Evolutionary conservation across 2,329 filamentous ascomycete species (phyloP).

Genomic region (Cladosporium halotolerans): DNA sequence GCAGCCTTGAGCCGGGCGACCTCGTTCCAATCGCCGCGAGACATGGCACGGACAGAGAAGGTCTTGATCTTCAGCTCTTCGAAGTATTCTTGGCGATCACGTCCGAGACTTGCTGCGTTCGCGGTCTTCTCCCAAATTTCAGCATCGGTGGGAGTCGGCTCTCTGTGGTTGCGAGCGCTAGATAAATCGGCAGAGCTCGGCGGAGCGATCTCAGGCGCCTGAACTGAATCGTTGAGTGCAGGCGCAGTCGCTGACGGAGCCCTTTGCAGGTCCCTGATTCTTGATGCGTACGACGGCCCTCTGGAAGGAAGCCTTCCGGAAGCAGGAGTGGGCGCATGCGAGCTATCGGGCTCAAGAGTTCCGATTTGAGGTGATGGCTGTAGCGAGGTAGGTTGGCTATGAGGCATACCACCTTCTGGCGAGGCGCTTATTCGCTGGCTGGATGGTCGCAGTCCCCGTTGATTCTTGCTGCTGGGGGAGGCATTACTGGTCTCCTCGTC

Average conservation of each 20-base stretch:
- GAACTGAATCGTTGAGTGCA: not conserved
- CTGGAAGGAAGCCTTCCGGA: conserved; percentile 1
- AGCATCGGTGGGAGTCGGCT: not conserved
- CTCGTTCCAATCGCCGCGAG: conserved; percentile 4
- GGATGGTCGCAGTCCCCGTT: no score
- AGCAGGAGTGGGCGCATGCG: not conserved
- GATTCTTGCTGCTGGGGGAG: no score
- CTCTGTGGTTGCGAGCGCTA: no score
- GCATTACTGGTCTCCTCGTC: no score
- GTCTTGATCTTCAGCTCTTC: conserved; percentile 5
- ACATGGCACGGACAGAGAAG: not conserved
- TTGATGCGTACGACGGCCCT: conserved; percentile 3
- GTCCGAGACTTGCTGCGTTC: not conserved
- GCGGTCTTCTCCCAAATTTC: not conserved
- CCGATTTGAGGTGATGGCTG: conserved; percentile 6
- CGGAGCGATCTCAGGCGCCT: not conserved
- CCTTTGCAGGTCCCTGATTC: conserved; percentile 2
- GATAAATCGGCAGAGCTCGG: not conserved
- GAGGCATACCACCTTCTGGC: no score
- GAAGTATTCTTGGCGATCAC: conserved; percentile 2
- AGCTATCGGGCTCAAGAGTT: not conserved
- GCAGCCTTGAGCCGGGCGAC: conserved; percentile 1
- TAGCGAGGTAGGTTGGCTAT: not conserved
- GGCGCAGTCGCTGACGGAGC: not conserved
- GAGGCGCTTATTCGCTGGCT: no score